Percentiles rank a stretch among this genome's conserved stretches.
phyloP scores from a whole-genome alignment of 371 early-diverging fungal species.

The Apophysomyces trapeziformis region DNA sequence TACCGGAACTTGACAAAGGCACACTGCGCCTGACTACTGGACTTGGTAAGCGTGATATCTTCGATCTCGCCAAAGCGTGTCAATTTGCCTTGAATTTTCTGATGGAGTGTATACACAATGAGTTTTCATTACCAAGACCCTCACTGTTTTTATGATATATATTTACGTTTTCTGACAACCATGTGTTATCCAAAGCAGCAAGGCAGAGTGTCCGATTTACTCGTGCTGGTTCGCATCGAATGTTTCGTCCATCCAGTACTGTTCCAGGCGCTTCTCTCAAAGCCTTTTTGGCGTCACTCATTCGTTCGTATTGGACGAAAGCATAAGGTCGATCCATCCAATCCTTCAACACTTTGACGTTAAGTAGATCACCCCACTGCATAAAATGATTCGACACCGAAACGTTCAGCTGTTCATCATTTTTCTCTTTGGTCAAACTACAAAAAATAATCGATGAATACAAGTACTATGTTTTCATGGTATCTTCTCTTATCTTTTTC shows the following conservation, averaged over 20 bases:
- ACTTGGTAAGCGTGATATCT: conserved; percentile 64
- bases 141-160: too few relatives aligned
- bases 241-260: conserved; percentile 69
- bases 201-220: conserved; percentile 84
- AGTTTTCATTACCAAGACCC: too few relatives aligned
- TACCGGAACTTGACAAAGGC: conserved; percentile 78
- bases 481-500: too few relatives aligned
- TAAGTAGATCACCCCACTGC: conserved; percentile 69
- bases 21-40: conserved; percentile 52
- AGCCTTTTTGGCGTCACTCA: conserved; percentile 66
- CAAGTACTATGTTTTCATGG: too few relatives aligned
- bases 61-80: conserved; percentile 69
- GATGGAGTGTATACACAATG: neutral
- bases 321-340: conserved; percentile 83
- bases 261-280: conserved; percentile 73
- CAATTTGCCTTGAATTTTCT: conserved; percentile 22
- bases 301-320: conserved; percentile 80
- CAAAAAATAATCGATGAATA: neutral
- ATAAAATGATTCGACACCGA: conserved; percentile 69
- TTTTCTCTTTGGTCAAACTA: conserved; percentile 66
- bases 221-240: conserved; percentile 84
- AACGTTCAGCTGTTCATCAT: conserved; percentile 62
- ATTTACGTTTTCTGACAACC: conserved; percentile 46
- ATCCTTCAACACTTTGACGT: conserved; percentile 84
- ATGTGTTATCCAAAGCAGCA: conserved; percentile 43